Percentiles rank a stretch among this genome's conserved stretches.
phyloP scores from a whole-genome alignment of 257 asterid genomes.

The Fraxinus excelsior region DNA sequence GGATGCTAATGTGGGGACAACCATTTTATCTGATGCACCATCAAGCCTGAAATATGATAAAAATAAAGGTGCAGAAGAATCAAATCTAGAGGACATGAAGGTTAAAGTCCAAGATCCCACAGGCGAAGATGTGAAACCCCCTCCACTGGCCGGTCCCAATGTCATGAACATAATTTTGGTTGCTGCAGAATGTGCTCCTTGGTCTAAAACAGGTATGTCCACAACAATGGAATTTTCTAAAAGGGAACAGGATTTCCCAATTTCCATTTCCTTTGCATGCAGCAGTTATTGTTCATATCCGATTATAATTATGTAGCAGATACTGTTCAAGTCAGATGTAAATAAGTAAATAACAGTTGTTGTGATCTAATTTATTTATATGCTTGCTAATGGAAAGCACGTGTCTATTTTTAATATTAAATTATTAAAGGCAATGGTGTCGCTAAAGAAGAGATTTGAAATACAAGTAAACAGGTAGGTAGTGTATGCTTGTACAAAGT shows the following conservation, averaged over 20 bases:
- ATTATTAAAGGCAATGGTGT: neutral
- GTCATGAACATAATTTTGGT: conserved; percentile 88
- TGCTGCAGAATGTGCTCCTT: conserved; percentile 93
- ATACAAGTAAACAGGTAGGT: neutral
- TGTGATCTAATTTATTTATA: neutral
- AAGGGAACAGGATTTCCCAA: conserved; percentile 4
- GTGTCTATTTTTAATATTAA: neutral
- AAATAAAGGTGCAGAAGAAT: conserved; percentile 33
- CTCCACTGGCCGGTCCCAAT: conserved; percentile 88
- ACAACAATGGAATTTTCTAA: conserved; percentile 5
- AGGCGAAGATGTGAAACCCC: conserved; percentile 57
- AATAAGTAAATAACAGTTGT: neutral
- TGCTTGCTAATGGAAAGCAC: neutral
- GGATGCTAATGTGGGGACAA: conserved; percentile 25
- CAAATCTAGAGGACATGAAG: conserved; percentile 36
- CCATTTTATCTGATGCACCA: conserved; percentile 37
- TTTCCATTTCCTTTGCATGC: neutral
- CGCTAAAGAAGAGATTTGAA: neutral
- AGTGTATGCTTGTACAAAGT: neutral
- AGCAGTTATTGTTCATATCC: conserved; percentile 4
- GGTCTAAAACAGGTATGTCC: conserved; percentile 84
- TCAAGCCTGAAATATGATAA: conserved; percentile 34
- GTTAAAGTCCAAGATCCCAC: conserved; percentile 38
- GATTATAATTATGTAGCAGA: neutral
- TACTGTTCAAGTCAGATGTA: neutral